Evolutionary conservation across 768 basidiomycete genomes (phyloP), one percentile per base, ranked within the genome.

Genomic region (Boletus insuetus): DNA sequence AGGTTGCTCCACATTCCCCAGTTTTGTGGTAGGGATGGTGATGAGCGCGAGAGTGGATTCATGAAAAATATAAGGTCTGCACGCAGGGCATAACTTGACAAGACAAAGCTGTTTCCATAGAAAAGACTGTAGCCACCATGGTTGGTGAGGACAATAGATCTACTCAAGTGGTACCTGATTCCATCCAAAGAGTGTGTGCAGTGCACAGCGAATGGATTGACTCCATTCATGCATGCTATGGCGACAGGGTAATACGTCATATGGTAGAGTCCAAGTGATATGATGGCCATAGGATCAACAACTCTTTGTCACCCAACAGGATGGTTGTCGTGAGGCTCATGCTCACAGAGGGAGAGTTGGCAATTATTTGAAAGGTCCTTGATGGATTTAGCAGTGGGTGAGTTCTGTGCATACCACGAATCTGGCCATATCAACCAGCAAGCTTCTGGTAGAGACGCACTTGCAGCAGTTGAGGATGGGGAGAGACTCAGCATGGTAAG

Each of bases 341-440:
- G 8, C 53, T 54, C 14, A 49, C 35, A 10, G 22, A 48, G 6
- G 1, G 16, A 26, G 51, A 51, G 34, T 24, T 51, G 12, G 6
- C n/a, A 13, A 22, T 37, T 22, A 51, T 51, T 14, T 16, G 51
- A 12, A 38, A 37, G 10, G 51, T 51, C 1, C 51, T 51, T 44
- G 51, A 51, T 4, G 51, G 51, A 11, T 51, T 51, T 22, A 51
- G 51, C 17, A 51, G 50, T 14, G 50, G 50, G 50, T 51, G 37
- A 29, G 42, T 24, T 4, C 3, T 1, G 24, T 24, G 24, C 24
- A 24, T 24, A 24, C 24, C 3, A 24, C 4, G 3, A 24, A 5
- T 24, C 24, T 1, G 24, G 1, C 24, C 24, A 3, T 1, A 1
- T 4, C 4, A 5, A 24, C 24, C 24, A 3, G 4, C 3, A 24